phyloP scores from a whole-genome alignment of 2,329 filamentous ascomycete genomes.

The Exophiala spinifera region DNA sequence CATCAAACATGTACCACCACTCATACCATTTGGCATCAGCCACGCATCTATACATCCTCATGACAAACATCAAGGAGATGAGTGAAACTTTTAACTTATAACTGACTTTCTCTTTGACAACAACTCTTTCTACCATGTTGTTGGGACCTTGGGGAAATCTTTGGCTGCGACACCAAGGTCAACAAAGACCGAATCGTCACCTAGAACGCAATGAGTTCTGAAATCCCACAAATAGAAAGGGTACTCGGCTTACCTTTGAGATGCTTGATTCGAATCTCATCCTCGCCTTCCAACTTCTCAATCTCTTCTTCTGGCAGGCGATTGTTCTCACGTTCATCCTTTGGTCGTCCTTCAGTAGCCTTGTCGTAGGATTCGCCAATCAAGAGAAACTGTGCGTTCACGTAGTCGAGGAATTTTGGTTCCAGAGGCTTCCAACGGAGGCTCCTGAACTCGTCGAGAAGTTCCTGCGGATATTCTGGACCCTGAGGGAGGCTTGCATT shows the following conservation, averaged over 20 bases:
- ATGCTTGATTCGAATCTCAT: slow-evolving; percentile 63
- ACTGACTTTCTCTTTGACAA: neutral
- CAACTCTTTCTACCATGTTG: slow-evolving; percentile 51
- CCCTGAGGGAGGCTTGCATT: slow-evolving; percentile 61
- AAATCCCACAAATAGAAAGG: neutral
- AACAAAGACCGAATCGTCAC: slow-evolving; percentile 59
- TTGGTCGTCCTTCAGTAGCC: slow-evolving; percentile 54
- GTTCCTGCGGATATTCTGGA: slow-evolving; percentile 68
- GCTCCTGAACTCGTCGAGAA: slow-evolving; percentile 68
- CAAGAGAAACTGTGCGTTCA: slow-evolving; percentile 72
- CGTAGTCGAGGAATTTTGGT: slow-evolving; percentile 71
- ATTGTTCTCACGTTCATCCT: slow-evolving; percentile 51
- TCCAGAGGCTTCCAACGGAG: slow-evolving; percentile 72
- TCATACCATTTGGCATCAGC: too few species aligned
- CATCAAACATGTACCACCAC: too few species aligned
- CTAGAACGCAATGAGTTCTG: slow-evolving; percentile 32
- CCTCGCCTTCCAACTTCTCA: slow-evolving; percentile 71
- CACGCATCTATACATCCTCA: too few species aligned
- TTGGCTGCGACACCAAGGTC: slow-evolving; percentile 58
- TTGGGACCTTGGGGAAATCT: slow-evolving; percentile 62
- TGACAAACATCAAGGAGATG: too few species aligned
- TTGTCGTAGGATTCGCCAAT: slow-evolving; percentile 60
- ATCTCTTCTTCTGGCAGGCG: slow-evolving; percentile 65
- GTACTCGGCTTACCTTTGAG: slow-evolving; percentile 46
- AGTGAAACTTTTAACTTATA: too few species aligned